A percentile compares a stretch with the other conserved stretches of the same genome.
These are phyloP conservation scores for Alopecurus myosuroides DNA, from an alignment of 176 grass and related monocot genomes.

Conservation along the genomic window DNA sequence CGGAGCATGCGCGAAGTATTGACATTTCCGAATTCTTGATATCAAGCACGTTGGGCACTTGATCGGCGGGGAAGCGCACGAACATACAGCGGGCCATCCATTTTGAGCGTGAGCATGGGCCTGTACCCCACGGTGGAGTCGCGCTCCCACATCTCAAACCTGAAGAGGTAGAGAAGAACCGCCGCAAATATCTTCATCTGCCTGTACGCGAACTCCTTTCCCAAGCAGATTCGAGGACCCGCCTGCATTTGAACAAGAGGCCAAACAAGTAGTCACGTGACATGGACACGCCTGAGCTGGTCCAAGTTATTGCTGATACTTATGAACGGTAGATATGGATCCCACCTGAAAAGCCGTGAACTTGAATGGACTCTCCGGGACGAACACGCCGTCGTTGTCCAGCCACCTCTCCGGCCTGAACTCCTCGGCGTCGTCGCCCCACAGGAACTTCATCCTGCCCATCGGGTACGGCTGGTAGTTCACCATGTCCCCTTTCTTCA, in stretches of 20 bases:
- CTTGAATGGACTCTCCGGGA: slow-evolving; percentile 65
- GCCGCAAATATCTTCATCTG: slow-evolving; percentile 80
- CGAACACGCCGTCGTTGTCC: slow-evolving; percentile 39
- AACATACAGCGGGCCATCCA: slow-evolving; percentile 48
- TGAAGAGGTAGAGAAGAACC: slow-evolving; percentile 47
- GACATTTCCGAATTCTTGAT: not conserved
- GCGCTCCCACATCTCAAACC: slow-evolving; percentile 53
- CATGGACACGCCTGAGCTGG: not conserved
- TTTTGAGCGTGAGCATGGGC: slow-evolving; percentile 52
- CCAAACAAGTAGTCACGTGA: not conserved
- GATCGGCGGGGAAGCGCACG: slow-evolving; percentile 29
- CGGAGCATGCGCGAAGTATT: not conserved
- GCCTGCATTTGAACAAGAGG: slow-evolving; percentile 25
- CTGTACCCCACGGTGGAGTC: slow-evolving; percentile 21
- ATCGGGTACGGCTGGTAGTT: slow-evolving; percentile 75
- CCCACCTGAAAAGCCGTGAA: slow-evolving; percentile 81
- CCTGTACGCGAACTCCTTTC: slow-evolving; percentile 86
- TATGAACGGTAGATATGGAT: not conserved
- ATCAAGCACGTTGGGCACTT: too few relatives aligned
- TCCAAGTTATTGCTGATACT: not conserved
- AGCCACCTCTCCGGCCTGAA: slow-evolving; percentile 87
- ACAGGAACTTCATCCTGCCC: slow-evolving; percentile 82
- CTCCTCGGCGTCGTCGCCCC: slow-evolving; percentile 66
- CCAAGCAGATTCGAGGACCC: slow-evolving; percentile 74
- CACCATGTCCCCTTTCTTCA: slow-evolving; percentile 73